Conservation (phyloP, 2,329 filamentous ascomycete genomes). For the Scedosporium apiospermum region DNA sequence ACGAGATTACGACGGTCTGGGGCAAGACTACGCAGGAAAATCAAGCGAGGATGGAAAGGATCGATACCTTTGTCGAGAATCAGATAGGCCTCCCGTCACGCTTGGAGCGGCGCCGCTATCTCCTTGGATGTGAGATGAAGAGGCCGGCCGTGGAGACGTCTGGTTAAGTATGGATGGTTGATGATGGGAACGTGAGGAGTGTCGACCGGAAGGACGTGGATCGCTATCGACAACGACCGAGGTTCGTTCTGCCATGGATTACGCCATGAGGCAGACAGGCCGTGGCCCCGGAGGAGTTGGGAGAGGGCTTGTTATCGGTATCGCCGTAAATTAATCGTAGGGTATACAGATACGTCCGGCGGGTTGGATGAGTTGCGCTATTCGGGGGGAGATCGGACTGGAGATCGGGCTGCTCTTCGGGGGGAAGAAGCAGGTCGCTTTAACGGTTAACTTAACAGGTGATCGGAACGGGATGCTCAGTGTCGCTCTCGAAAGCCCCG, state of each 20-base stretch:
- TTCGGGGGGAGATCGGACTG: not conserved
- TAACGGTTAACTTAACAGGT: not conserved
- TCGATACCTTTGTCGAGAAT: not conserved
- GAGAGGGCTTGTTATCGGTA: not conserved
- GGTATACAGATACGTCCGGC: not conserved
- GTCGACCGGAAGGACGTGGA: slow-evolving; percentile 5
- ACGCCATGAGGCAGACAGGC: slow-evolving; percentile 50
- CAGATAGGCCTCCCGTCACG: not conserved
- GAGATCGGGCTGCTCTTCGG: not conserved
- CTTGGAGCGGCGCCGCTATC: not conserved
- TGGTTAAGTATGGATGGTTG: not conserved
- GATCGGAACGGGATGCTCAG: not conserved
- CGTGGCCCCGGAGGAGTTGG: slow-evolving; percentile 3
- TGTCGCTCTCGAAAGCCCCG: not conserved
- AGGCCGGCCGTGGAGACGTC: not conserved
- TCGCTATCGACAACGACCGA: slow-evolving; percentile 16
- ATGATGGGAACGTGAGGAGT: slow-evolving; percentile 6
- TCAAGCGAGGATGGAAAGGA: not conserved
- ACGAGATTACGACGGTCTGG: not conserved
- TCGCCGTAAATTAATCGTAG: not conserved
- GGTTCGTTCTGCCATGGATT: slow-evolving; percentile 60
- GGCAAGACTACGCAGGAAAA: not conserved
- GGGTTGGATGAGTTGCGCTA: not conserved
- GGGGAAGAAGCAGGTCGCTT: not conserved
- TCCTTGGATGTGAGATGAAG: not conserved